Percentiles rank a stretch among this genome's conserved stretches.
Evolutionary conservation across 2,329 filamentous ascomycete genomes (phyloP).

Genomic region (Trichoderma atrobrunneum): DNA sequence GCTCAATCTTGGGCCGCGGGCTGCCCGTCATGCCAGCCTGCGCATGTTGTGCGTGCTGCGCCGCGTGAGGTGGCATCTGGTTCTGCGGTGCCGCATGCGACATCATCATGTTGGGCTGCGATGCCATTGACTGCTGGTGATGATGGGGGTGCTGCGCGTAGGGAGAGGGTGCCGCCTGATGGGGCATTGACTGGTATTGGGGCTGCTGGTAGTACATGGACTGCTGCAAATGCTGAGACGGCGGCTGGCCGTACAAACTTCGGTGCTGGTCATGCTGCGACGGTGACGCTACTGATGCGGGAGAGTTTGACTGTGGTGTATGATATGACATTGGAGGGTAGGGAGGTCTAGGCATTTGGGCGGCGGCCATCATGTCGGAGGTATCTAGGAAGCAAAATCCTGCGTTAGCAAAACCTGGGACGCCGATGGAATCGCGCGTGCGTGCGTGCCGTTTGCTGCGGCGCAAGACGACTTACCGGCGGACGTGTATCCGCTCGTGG

Average conservation of each 20-base stretch:
- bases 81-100: conserved; percentile 57
- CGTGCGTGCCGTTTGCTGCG: conserved; percentile 15
- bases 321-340: conserved; percentile 91
- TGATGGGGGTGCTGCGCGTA: conserved; percentile 58
- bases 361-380: conserved; percentile 66
- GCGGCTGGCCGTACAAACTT: conserved; percentile 77
- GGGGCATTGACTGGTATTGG: conserved; percentile 64
- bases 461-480: conserved; percentile 61
- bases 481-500: conserved; percentile 80
- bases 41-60: conserved; percentile 52
- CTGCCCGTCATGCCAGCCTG: conserved; percentile 58
- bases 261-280: conserved; percentile 87
- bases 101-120: conserved; percentile 66
- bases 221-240: conserved; percentile 73
- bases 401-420: background rate
- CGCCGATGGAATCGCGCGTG: conserved; percentile 16
- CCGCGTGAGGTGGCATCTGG: conserved; percentile 58
- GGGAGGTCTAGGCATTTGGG: conserved; percentile 67
- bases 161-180: conserved; percentile 58
- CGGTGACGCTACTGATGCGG: conserved; percentile 86
- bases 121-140: conserved; percentile 57
- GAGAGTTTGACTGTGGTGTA: conserved; percentile 92
- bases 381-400: conserved; percentile 44
- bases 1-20: conserved; percentile 62
- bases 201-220: conserved; percentile 72